Evolutionary conservation across 805 yeast genomes (phyloP).

Genomic region (Torulaspora maleeae): DNA sequence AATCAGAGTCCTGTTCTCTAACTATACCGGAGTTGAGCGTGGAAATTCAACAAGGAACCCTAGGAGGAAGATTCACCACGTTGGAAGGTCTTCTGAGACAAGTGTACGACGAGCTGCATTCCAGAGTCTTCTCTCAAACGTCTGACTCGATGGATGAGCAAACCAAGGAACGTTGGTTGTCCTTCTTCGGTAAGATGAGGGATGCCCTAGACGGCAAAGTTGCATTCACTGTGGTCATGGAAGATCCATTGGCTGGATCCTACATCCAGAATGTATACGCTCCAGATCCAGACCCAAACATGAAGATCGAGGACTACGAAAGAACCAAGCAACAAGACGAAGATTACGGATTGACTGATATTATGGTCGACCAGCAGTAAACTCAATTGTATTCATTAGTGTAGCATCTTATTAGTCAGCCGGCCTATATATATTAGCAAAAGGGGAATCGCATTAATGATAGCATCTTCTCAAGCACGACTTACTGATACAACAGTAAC

Average conservation of each 20-base stretch:
- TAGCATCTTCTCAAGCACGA: too few species aligned
- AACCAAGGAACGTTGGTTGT: constrained; percentile 75
- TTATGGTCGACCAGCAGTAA: constrained; percentile 31
- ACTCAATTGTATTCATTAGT: background rate
- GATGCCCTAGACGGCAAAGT: constrained; percentile 77
- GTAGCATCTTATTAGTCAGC: background rate
- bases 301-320: constrained; percentile 84
- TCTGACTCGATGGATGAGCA: constrained; percentile 86
- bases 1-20: constrained; percentile 89
- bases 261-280: constrained; percentile 98
- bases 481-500: too few species aligned
- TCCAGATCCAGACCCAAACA: constrained; percentile 96
- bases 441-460: background rate
- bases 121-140: constrained; percentile 77
- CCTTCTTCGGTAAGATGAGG: constrained; percentile 67
- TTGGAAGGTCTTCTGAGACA: constrained; percentile 88
- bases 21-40: constrained; percentile 80
- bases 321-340: constrained; percentile 89
- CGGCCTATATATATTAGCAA: background rate
- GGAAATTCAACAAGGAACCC: constrained; percentile 91
- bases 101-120: constrained; percentile 82
- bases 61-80: constrained; percentile 97
- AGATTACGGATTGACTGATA: constrained; percentile 69
- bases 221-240: constrained; percentile 81
- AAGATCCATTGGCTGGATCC: constrained; percentile 92